These are phyloP conservation scores for Pichia heedii DNA, from an alignment of 805 yeast species.

Conservation along the genomic window DNA sequence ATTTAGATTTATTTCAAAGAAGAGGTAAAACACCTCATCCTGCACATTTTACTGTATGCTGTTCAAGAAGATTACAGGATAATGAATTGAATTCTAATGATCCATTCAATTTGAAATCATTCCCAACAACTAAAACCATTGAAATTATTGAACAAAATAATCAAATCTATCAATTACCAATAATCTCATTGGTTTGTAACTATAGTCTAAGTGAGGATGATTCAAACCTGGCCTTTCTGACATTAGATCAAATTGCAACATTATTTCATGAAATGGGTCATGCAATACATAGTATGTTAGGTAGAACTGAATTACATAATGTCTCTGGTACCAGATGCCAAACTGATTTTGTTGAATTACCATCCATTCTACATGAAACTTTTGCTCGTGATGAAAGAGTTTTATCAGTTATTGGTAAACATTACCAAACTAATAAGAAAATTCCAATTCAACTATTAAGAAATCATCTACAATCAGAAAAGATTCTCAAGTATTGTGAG, in stretches of 20 bases:
- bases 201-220: conserved; percentile 37
- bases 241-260: conserved; percentile 80
- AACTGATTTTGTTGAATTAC: conserved; percentile 93
- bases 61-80: conserved; percentile 71
- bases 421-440: conserved; percentile 55
- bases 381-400: conserved; percentile 81
- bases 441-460: conserved; percentile 38
- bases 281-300: conserved; percentile 96
- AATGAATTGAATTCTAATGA: conserved; percentile 38
- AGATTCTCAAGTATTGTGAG: conserved; percentile 57
- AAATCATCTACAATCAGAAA: conserved; percentile 42
- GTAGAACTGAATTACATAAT: conserved; percentile 82
- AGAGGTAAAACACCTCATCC: conserved; percentile 73
- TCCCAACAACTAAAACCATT: conserved; percentile 25
- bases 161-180: conserved; percentile 69
- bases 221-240: conserved; percentile 39
- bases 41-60: conserved; percentile 92
- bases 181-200: conserved; percentile 82
- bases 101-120: conserved; percentile 25
- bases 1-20: conserved; percentile 80
- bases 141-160: conserved; percentile 30
- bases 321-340: conserved; percentile 93
- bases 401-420: conserved; percentile 60
- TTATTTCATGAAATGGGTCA: conserved; percentile 98
- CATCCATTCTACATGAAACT: conserved; percentile 93